Percentiles rank a stretch among this genome's conserved stretches.
These are phyloP conservation scores for Colletotrichum shisoi DNA, from an alignment of 2,329 filamentous ascomycete genomes.

Conservation along the genomic window DNA sequence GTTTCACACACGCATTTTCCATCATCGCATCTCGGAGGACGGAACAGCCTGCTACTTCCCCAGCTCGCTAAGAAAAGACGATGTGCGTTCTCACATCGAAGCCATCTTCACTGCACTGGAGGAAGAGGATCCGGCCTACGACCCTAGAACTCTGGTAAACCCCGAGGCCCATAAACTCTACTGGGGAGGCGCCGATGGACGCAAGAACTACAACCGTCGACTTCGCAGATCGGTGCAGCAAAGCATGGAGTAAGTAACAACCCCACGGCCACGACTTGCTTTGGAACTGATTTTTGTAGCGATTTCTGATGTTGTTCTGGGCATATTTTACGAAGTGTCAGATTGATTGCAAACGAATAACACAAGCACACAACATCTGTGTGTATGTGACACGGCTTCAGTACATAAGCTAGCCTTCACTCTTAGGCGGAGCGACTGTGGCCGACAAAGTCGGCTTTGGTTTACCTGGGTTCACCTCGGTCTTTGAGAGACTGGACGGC, in stretches of 20 bases:
- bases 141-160: conserved; percentile 86
- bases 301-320: conserved; percentile 21
- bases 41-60: conserved; percentile 86
- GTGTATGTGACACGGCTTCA: not conserved
- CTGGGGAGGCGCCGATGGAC: conserved; percentile 82
- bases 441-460: not conserved
- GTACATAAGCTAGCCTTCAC: not conserved
- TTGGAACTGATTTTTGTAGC: conserved; percentile 10
- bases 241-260: conserved; percentile 66
- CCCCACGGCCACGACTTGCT: too few species aligned
- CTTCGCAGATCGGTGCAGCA: conserved; percentile 79
- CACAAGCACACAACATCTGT: not conserved
- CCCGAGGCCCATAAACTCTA: conserved; percentile 85
- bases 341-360: not conserved
- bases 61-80: conserved; percentile 68
- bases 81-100: conserved; percentile 83
- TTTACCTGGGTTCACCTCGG: conserved; percentile 25
- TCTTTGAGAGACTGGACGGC: conserved; percentile 28
- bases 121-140: conserved; percentile 86
- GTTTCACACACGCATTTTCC: conserved; percentile 83
- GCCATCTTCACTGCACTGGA: conserved; percentile 84
- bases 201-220: conserved; percentile 83
- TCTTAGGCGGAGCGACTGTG: conserved; percentile 2
- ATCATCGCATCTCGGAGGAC: conserved; percentile 82
- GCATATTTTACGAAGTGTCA: not conserved